Percentiles rank a stretch among this genome's conserved stretches.
phyloP scores from a whole-genome alignment of 805 yeast genomes.

The Schwanniomyces vanrijiae region DNA sequence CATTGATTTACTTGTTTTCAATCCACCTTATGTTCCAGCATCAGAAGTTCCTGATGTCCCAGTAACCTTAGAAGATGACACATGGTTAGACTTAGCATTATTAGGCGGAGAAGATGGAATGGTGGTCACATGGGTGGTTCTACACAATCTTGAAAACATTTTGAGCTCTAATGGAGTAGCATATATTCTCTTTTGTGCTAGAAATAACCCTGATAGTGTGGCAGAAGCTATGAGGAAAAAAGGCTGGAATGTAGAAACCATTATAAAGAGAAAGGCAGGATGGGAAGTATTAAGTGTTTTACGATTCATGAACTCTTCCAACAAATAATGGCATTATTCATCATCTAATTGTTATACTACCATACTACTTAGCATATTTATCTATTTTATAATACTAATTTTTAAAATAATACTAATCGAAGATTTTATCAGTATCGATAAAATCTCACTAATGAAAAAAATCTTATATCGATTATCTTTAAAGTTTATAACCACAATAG shows the following conservation, averaged over 20 bases:
- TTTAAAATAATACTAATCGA: background rate
- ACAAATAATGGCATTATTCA: background rate
- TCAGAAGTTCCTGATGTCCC: conserved; percentile 69
- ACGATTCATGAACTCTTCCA: conserved; percentile 42
- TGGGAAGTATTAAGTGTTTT: conserved; percentile 90
- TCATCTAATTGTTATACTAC: background rate
- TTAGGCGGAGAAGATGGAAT: conserved; percentile 90
- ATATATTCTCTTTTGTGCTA: conserved; percentile 85
- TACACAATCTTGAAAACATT: conserved; percentile 52
- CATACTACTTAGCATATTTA: background rate
- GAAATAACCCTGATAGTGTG: conserved; percentile 76
- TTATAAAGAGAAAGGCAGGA: conserved; percentile 80
- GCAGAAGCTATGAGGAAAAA: conserved; percentile 42
- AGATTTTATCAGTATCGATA: background rate
- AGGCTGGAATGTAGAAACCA: conserved; percentile 55
- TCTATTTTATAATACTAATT: background rate
- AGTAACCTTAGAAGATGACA: conserved; percentile 38
- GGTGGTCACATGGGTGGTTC: conserved; percentile 71
- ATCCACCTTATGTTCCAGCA: conserved; percentile 97
- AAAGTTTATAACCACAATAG: background rate
- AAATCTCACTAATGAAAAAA: background rate
- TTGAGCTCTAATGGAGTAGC: conserved; percentile 71
- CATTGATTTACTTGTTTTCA: conserved; percentile 79
- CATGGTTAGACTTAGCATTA: conserved; percentile 88
- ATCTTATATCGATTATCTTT: background rate